Evolutionary conservation across 805 yeast genomes (phyloP).

Genomic region (Hanseniaspora pseudoguilliermondii): DNA sequence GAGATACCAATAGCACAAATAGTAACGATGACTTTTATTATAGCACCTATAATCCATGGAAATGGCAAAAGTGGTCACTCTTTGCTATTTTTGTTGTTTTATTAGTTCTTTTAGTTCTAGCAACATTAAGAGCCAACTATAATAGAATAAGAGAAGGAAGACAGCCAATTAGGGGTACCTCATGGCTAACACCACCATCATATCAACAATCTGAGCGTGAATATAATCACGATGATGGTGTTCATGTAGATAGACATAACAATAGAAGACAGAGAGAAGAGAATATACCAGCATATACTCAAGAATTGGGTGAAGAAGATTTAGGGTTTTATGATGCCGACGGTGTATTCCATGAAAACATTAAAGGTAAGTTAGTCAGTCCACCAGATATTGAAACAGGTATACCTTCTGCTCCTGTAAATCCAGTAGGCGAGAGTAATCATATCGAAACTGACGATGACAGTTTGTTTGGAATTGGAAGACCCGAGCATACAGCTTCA

Average conservation of each 20-base stretch:
- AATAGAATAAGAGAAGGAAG: slow-evolving; percentile 33
- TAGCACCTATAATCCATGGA: slow-evolving; percentile 18
- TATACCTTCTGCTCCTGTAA: background rate
- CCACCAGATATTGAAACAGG: slow-evolving; percentile 22
- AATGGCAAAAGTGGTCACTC: slow-evolving; percentile 48
- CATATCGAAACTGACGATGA: background rate
- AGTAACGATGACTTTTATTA: background rate
- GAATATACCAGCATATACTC: slow-evolving; percentile 60
- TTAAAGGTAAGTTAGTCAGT: slow-evolving; percentile 23
- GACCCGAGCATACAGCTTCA: slow-evolving; percentile 9
- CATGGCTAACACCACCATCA: slow-evolving; percentile 58
- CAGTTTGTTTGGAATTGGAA: slow-evolving; percentile 1
- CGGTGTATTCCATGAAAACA: slow-evolving; percentile 39
- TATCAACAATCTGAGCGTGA: slow-evolving; percentile 55
- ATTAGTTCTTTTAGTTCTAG: slow-evolving; percentile 34
- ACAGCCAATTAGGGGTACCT: slow-evolving; percentile 50
- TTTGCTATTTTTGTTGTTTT: slow-evolving; percentile 48
- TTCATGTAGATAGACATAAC: slow-evolving; percentile 17
- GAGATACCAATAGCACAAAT: background rate
- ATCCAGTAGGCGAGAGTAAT: background rate
- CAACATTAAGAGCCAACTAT: slow-evolving; percentile 44
- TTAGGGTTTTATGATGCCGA: slow-evolving; percentile 61
- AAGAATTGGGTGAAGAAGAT: slow-evolving; percentile 53
- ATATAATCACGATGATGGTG: slow-evolving; percentile 27
- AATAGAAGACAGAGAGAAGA: slow-evolving; percentile 25